Evolutionary conservation across 1,284 basidiomycete species (phyloP).

Genomic region (Microbotryomycetes sp.): DNA sequence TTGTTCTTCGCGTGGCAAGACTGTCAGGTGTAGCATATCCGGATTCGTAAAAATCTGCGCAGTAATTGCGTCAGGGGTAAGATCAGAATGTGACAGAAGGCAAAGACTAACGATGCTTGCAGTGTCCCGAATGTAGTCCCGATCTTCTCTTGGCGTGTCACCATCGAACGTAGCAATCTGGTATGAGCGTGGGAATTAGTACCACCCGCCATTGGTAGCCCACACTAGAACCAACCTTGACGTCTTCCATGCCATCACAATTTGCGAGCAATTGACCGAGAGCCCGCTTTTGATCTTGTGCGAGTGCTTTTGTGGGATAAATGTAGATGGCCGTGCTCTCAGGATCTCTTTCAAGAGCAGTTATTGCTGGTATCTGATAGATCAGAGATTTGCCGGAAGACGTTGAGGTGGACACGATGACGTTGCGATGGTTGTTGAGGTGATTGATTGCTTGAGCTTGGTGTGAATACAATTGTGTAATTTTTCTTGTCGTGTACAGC

Average conservation of each 20-base stretch:
- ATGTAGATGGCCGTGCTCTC: conserved; percentile 71
- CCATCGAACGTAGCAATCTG: conserved; percentile 78
- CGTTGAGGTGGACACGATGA: conserved; percentile 84
- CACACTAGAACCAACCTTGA: conserved; percentile 41
- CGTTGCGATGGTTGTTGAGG: conserved; percentile 56
- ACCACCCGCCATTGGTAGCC: not conserved
- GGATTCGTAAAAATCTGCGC: conserved; percentile 56
- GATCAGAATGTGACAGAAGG: conserved; percentile 10
- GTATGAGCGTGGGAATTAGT: not conserved
- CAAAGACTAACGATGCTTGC: conserved; percentile 38
- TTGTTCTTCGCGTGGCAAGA: conserved; percentile 72
- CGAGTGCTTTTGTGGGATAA: conserved; percentile 89
- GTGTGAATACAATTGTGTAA: conserved; percentile 65
- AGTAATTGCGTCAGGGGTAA: conserved; percentile 69
- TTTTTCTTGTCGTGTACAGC: conserved; percentile 57
- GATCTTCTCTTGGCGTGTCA: conserved; percentile 65
- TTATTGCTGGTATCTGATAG: conserved; percentile 69
- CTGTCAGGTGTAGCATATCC: conserved; percentile 79
- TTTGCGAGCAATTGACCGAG: conserved; percentile 60
- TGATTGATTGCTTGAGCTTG: conserved; percentile 71
- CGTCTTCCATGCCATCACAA: conserved; percentile 58
- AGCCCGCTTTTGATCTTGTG: conserved; percentile 74
- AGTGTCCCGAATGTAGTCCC: conserved; percentile 42
- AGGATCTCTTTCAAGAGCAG: conserved; percentile 58
- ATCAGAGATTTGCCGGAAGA: conserved; percentile 89